Percentiles rank a stretch among this genome's conserved stretches.
Evolutionary conservation across 1,284 basidiomycete species (phyloP).

Genomic region (Apiotrichum montevideense): DNA sequence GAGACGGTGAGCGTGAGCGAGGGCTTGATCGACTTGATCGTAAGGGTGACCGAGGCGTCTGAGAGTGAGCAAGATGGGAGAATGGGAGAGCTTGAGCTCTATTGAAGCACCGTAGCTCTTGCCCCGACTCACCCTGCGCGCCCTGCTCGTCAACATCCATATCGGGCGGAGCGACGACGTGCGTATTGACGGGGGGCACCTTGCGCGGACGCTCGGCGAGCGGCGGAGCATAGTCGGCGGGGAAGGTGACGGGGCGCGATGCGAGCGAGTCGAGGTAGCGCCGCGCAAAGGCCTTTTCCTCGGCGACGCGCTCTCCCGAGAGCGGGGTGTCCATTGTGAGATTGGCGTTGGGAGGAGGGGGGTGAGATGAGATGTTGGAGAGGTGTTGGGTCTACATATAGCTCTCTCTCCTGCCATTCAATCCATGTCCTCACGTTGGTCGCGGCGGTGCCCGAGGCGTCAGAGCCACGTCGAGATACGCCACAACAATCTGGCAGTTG

Average conservation of each 20-base stretch:
- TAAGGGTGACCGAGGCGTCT: constrained; percentile 56
- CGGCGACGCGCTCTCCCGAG: constrained; percentile 52
- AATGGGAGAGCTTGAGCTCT: too few relatives aligned
- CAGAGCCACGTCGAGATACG: background rate
- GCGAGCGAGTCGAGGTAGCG: constrained; percentile 64
- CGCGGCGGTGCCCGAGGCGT: too few relatives aligned
- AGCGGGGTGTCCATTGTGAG: constrained; percentile 30
- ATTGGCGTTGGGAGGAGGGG: background rate
- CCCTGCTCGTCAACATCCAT: constrained; percentile 33
- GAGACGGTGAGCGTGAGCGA: constrained; percentile 64
- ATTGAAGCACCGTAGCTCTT: background rate
- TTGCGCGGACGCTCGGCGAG: constrained; percentile 63
- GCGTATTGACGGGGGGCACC: constrained; percentile 61
- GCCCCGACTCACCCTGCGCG: constrained; percentile 21
- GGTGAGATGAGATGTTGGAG: background rate
- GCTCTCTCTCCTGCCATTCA: too few relatives aligned
- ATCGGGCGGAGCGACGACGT: constrained; percentile 32
- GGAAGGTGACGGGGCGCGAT: constrained; percentile 62
- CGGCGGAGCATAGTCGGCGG: constrained; percentile 70
- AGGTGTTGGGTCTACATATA: background rate
- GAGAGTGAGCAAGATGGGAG: background rate
- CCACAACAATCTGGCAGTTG: too few relatives aligned
- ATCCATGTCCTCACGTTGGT: too few relatives aligned
- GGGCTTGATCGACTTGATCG: constrained; percentile 84
- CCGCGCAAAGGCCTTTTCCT: constrained; percentile 65